These are phyloP conservation scores for Gaultheria prostrata DNA, from an alignment of 148 eudicot genomes.

Conservation along the genomic window DNA sequence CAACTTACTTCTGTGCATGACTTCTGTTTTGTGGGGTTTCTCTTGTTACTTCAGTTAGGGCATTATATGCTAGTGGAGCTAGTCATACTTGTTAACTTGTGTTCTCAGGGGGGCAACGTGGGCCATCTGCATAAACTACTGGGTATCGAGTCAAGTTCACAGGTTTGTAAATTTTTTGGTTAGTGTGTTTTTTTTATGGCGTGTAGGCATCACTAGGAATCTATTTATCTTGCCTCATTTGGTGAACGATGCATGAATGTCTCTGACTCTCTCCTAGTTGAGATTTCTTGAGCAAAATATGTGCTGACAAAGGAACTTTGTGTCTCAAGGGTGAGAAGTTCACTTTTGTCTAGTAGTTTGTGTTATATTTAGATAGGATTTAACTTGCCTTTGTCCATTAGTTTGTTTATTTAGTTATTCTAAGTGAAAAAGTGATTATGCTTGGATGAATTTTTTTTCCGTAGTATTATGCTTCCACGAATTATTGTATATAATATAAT, in stretches of 20 bases:
- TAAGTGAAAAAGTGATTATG: background rate
- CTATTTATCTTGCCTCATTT: background rate
- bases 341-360: background rate
- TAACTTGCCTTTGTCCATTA: background rate
- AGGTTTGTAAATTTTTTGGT: conserved; percentile 46
- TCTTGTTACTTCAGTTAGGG: background rate
- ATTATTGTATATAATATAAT: background rate
- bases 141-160: conserved; percentile 82
- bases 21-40: background rate
- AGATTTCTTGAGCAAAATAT: background rate
- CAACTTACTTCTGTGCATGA: background rate
- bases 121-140: conserved; percentile 92
- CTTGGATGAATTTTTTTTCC: background rate
- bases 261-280: background rate
- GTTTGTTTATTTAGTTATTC: background rate
- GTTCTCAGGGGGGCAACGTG: conserved; percentile 90
- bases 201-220: background rate
- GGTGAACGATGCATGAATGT: background rate
- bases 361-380: background rate
- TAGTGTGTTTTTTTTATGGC: background rate
- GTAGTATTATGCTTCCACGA: background rate
- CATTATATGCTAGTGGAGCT: background rate
- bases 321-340: background rate
- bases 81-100: background rate
- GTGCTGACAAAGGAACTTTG: background rate